These are phyloP conservation scores for Leptosphaerulina australis DNA, from an alignment of 2,329 filamentous ascomycete species.

Conservation along the genomic window DNA sequence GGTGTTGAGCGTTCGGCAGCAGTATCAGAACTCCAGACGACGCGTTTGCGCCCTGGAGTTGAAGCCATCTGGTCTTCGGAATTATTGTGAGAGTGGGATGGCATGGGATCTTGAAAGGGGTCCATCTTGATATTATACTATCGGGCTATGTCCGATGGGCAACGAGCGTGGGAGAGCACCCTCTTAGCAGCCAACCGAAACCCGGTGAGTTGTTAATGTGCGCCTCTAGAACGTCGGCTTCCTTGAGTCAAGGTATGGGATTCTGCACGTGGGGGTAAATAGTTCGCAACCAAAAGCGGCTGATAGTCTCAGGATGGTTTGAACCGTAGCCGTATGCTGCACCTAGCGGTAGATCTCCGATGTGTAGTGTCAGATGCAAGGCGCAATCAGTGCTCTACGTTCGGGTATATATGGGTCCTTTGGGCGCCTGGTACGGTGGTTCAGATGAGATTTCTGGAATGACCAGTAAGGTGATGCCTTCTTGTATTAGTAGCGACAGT, in stretches of 20 bases:
- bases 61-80: constrained; percentile 38
- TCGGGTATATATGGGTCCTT: constrained; percentile 29
- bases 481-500: not conserved
- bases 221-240: constrained; percentile 21
- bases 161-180: constrained; percentile 2
- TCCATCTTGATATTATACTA: constrained; percentile 37
- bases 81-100: constrained; percentile 24
- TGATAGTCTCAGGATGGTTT: constrained; percentile 22
- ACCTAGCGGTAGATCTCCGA: constrained; percentile 26
- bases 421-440: constrained; percentile 12
- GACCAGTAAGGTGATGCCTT: not conserved
- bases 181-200: constrained; percentile 12
- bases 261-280: constrained; percentile 26
- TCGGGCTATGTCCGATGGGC: constrained; percentile 14
- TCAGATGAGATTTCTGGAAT: constrained; percentile 8
- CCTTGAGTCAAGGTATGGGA: constrained; percentile 23
- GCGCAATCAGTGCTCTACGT: constrained; percentile 21
- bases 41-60: constrained; percentile 40
- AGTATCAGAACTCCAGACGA: constrained; percentile 41
- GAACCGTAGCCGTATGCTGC: constrained; percentile 22
- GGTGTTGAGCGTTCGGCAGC: constrained; percentile 20
- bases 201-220: constrained; percentile 13
- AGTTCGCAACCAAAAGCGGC: constrained; percentile 18
- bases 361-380: constrained; percentile 23
- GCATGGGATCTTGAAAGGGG: constrained; percentile 28